These are phyloP conservation scores for Aspergillus mulundensis DNA, from an alignment of 495 filamentous ascomycete genomes.

Conservation along the genomic window DNA sequence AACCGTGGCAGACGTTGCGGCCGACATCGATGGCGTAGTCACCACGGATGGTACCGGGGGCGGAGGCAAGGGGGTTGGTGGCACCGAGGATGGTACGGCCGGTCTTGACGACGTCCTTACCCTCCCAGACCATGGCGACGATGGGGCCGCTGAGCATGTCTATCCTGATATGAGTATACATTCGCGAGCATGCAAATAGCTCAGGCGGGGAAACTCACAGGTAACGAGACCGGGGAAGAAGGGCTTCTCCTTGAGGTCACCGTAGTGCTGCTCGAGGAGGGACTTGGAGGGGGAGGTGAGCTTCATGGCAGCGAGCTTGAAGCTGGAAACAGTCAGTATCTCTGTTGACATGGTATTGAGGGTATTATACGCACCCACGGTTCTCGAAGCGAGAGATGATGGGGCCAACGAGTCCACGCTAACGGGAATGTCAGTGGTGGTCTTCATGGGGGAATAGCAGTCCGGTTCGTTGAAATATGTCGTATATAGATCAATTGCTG, in stretches of 20 bases:
- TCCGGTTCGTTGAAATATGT: constrained; percentile 3
- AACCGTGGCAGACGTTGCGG: constrained; percentile 99
- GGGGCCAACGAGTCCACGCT: constrained; percentile 94
- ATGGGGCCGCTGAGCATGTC: constrained; percentile 98
- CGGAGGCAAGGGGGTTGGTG: constrained; percentile 93
- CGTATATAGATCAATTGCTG: neutral
- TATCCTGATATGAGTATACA: constrained; percentile 26
- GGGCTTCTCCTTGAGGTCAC: constrained; percentile 84
- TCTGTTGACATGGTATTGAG: neutral
- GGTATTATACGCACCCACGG: constrained; percentile 64
- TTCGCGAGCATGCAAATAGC: neutral
- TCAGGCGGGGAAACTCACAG: constrained; percentile 53
- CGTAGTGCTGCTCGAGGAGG: constrained; percentile 97
- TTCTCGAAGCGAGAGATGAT: constrained; percentile 97
- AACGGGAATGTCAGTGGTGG: constrained; percentile 22
- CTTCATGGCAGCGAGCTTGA: constrained; percentile 98
- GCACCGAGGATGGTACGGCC: constrained; percentile 92
- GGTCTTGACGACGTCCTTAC: constrained; percentile 95
- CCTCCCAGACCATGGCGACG: constrained; percentile 99
- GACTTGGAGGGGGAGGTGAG: constrained; percentile 78
- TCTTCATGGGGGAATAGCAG: constrained; percentile 8
- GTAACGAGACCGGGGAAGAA: constrained; percentile 93
- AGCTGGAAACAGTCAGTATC: constrained; percentile 50
- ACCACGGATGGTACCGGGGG: constrained; percentile 95
- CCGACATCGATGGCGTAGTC: constrained; percentile 81